Percentiles rank a stretch among this genome's conserved stretches.
These are phyloP conservation scores for Cerioporus squamosus DNA, from an alignment of 1,284 basidiomycete genomes.

Conservation along the genomic window DNA sequence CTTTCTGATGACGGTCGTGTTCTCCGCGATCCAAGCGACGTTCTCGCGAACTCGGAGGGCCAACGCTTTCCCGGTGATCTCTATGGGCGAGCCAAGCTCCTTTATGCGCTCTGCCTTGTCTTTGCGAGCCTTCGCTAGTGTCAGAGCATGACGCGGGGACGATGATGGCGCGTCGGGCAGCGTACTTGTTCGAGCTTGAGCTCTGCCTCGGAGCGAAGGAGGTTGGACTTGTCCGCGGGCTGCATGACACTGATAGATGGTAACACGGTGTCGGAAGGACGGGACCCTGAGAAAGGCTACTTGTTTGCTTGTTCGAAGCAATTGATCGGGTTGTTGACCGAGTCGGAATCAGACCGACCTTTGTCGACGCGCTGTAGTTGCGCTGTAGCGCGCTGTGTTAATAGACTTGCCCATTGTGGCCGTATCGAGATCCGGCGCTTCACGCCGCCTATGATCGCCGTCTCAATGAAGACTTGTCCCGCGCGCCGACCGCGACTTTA, in stretches of 20 bases:
- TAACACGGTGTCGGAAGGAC: too few species aligned
- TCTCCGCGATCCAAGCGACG: conserved; percentile 86
- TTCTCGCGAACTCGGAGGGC: conserved; percentile 67
- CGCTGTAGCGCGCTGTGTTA: not conserved
- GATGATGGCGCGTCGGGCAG: conserved; percentile 24
- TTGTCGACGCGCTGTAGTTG: not conserved
- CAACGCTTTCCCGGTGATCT: conserved; percentile 76
- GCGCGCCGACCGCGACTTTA: too few species aligned
- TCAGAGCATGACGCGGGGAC: not conserved
- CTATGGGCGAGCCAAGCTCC: conserved; percentile 76
- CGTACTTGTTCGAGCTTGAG: conserved; percentile 66
- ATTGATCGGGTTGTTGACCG: conserved; percentile 10
- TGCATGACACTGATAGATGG: conserved; percentile 18
- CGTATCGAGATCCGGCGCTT: conserved; percentile 6
- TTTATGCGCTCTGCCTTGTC: conserved; percentile 76
- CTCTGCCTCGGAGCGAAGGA: conserved; percentile 77
- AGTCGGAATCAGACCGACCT: not conserved
- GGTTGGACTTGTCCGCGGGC: conserved; percentile 39
- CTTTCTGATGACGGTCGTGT: conserved; percentile 73
- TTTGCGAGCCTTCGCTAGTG: conserved; percentile 57
- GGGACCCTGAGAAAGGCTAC: not conserved
- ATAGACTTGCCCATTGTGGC: conserved; percentile 7
- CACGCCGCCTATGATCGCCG: not conserved
- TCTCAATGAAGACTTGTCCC: not conserved
- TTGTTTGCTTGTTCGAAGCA: conserved; percentile 5